Percentiles rank a stretch among this genome's conserved stretches.
These are phyloP conservation scores for Diplodia seriata DNA, from an alignment of 2,329 filamentous ascomycete species.

Conservation along the genomic window DNA sequence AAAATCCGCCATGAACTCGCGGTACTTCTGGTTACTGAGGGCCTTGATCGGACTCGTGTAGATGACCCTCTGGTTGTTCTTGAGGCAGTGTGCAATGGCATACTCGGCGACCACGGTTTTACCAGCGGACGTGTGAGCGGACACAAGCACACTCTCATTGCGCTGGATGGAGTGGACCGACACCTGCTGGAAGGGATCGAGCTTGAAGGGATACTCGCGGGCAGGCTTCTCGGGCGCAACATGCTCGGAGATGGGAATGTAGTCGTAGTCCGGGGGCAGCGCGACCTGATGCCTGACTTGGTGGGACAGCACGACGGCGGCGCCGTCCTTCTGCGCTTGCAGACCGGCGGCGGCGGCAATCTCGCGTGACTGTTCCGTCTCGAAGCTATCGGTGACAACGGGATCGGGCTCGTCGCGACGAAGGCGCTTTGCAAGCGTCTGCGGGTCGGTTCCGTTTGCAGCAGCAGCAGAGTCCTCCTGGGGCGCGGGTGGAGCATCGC, in stretches of 20 bases:
- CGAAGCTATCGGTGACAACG: constrained; percentile 89
- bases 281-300: constrained; percentile 99
- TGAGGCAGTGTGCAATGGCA: constrained; percentile 94
- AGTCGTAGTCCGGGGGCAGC: constrained; percentile 90
- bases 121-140: constrained; percentile 95
- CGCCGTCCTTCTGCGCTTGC: constrained; percentile 67
- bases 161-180: constrained; percentile 94
- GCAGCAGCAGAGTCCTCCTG: constrained; percentile 44
- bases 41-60: constrained; percentile 99
- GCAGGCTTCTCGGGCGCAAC: constrained; percentile 88
- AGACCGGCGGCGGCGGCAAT: constrained; percentile 78
- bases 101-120: constrained; percentile 99
- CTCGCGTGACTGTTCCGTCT: constrained; percentile 93
- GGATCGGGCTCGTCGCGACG: constrained; percentile 74
- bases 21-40: constrained; percentile 96
- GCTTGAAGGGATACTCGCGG: constrained; percentile 82
- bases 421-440: constrained; percentile 67
- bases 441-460: constrained; percentile 39
- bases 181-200: constrained; percentile 96
- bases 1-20: constrained; percentile 95
- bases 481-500: constrained; percentile 50
- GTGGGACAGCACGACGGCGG: constrained; percentile 84
- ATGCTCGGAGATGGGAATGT: constrained; percentile 93
- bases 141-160: constrained; percentile 95
- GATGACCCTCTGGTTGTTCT: constrained; percentile 97